Evolutionary conservation across 352 stramenopile species (phyloP).

Genomic region (Globisporangium recalcitrans): DNA sequence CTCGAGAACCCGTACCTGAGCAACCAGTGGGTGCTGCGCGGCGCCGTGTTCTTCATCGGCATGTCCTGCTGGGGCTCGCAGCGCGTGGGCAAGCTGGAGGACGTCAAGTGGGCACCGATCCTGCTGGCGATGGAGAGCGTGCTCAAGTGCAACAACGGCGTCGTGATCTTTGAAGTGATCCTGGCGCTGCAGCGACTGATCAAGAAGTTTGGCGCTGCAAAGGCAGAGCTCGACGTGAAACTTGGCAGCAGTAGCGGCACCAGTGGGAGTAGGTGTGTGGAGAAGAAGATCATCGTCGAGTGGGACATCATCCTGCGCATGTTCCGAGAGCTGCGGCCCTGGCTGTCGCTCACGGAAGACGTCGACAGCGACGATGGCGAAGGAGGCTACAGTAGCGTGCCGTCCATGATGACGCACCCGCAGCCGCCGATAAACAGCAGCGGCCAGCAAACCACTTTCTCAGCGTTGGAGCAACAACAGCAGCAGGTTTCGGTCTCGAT

Average conservation of each 20-base stretch:
- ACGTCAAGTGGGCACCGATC: conserved; percentile 70
- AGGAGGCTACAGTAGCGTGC: conserved; percentile 11
- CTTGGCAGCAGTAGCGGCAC: not conserved
- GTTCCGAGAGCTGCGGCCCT: conserved; percentile 56
- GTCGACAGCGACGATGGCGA: conserved; percentile 21
- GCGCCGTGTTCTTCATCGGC: conserved; percentile 82
- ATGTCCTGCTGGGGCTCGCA: conserved; percentile 89
- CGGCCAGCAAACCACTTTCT: not conserved
- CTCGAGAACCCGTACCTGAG: conserved; percentile 57
- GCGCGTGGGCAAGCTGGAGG: conserved; percentile 61
- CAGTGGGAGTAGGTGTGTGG: not conserved
- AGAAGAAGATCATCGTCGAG: conserved; percentile 58
- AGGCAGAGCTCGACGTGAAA: conserved; percentile 9
- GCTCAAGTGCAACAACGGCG: conserved; percentile 59
- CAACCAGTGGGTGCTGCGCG: conserved; percentile 70
- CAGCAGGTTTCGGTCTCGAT: conserved; percentile 41
- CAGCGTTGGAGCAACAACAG: conserved; percentile 16
- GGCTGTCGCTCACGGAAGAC: conserved; percentile 54
- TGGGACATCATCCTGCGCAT: conserved; percentile 86
- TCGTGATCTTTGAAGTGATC: conserved; percentile 87
- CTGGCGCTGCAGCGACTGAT: conserved; percentile 81
- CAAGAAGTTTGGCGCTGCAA: conserved; percentile 75
- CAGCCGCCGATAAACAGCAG: conserved; percentile 10
- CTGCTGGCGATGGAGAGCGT: conserved; percentile 58
- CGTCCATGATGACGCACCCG: conserved; percentile 23